These are phyloP conservation scores for Marasmius oreades DNA, from an alignment of 1,284 basidiomycete species.

Conservation along the genomic window DNA sequence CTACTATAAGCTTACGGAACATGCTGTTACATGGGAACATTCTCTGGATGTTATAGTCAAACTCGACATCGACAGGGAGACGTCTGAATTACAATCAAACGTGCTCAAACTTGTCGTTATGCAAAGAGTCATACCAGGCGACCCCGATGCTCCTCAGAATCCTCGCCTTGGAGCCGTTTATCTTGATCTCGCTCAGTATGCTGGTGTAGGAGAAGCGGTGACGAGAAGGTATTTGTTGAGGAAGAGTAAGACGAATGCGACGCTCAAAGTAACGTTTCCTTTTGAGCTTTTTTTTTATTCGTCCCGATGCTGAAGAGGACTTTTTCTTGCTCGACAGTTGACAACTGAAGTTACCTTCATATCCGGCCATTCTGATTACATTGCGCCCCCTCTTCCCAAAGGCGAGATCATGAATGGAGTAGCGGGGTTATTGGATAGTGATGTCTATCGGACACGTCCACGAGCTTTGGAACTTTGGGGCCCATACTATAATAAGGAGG, in stretches of 20 bases:
- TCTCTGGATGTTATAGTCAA: constrained; percentile 54
- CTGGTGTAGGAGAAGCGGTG: constrained; percentile 53
- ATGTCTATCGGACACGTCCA: constrained; percentile 50
- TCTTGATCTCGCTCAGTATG: constrained; percentile 77
- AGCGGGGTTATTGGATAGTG: constrained; percentile 55
- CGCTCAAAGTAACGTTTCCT: constrained; percentile 49
- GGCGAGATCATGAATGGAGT: constrained; percentile 70
- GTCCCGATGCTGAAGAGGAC: background rate
- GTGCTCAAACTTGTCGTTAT: constrained; percentile 65
- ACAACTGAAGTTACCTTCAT: constrained; percentile 59
- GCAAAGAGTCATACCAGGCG: constrained; percentile 56
- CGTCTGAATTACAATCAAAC: constrained; percentile 48
- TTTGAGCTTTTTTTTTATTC: background rate
- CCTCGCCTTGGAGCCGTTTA: constrained; percentile 63
- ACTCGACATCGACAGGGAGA: constrained; percentile 58
- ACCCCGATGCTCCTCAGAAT: constrained; percentile 48
- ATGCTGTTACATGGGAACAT: constrained; percentile 57
- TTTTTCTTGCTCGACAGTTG: constrained; percentile 35
- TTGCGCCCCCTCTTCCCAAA: constrained; percentile 63
- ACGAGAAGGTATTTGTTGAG: constrained; percentile 69
- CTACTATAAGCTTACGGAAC: constrained; percentile 55
- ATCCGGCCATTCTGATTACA: constrained; percentile 56
- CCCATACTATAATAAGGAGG: constrained; percentile 34
- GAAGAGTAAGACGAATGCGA: constrained; percentile 78
- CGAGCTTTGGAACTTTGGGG: constrained; percentile 47